These are phyloP conservation scores for Hanseniaspora guilliermondii DNA, from an alignment of 805 yeast genomes.

Conservation along the genomic window DNA sequence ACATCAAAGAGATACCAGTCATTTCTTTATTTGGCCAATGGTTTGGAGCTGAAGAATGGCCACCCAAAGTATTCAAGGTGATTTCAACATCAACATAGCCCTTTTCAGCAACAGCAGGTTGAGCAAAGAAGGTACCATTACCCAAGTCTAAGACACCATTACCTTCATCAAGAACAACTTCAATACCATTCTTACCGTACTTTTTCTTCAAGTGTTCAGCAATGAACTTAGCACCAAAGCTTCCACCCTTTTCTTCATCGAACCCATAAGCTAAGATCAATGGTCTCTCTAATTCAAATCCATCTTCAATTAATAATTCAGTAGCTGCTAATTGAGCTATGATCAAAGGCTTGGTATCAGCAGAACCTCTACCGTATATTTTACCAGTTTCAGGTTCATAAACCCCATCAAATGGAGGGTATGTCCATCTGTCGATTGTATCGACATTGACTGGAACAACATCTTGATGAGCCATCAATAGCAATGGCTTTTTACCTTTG, in stretches of 20 bases:
- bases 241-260: slow-evolving; percentile 61
- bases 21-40: slow-evolving; percentile 38
- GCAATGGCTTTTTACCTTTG: slow-evolving; percentile 42
- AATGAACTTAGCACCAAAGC: slow-evolving; percentile 41
- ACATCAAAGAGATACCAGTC: slow-evolving; percentile 56
- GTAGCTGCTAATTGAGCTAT: slow-evolving; percentile 50
- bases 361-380: slow-evolving; percentile 63
- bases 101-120: slow-evolving; percentile 39
- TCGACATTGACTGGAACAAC: slow-evolving; percentile 62
- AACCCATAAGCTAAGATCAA: slow-evolving; percentile 52
- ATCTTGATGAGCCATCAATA: slow-evolving; percentile 69
- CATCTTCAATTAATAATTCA: slow-evolving; percentile 34
- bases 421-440: slow-evolving; percentile 47
- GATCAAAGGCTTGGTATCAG: slow-evolving; percentile 59
- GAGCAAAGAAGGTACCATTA: slow-evolving; percentile 34
- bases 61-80: slow-evolving; percentile 45
- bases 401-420: slow-evolving; percentile 52
- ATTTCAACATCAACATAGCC: slow-evolving; percentile 32
- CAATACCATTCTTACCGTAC: slow-evolving; percentile 46
- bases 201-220: slow-evolving; percentile 34
- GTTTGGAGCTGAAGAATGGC: slow-evolving; percentile 54
- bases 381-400: slow-evolving; percentile 43
- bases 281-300: slow-evolving; percentile 30
- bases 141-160: slow-evolving; percentile 24
- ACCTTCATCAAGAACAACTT: slow-evolving; percentile 56